A percentile compares a stretch with the other conserved stretches of the same genome.
These are phyloP conservation scores for Sclerotinia trifoliorum DNA, from an alignment of 2,329 filamentous ascomycete species.

Conservation along the genomic window DNA sequence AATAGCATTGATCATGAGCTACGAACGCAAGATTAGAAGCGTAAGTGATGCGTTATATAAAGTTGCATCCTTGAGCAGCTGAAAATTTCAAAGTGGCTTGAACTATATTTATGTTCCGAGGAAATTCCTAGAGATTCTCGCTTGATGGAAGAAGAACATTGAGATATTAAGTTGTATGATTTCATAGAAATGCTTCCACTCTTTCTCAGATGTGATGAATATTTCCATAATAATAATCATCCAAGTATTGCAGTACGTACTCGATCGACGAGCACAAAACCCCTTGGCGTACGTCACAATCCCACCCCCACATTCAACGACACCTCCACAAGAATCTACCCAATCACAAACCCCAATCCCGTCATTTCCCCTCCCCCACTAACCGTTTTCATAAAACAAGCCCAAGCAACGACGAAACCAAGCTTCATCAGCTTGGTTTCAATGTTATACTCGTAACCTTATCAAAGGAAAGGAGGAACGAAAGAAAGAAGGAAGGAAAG, in stretches of 20 bases:
- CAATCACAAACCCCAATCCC: background rate
- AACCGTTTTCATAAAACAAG: background rate
- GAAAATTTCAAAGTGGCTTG: background rate
- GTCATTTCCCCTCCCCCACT: background rate
- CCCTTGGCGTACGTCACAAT: constrained; percentile 3
- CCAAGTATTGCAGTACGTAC: too few relatives aligned
- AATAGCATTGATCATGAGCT: too few relatives aligned
- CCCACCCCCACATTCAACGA: background rate
- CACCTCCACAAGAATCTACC: background rate
- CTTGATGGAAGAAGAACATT: too few relatives aligned
- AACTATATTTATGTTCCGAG: background rate
- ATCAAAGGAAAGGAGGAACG: too few relatives aligned
- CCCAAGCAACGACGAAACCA: background rate
- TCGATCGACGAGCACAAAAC: too few relatives aligned
- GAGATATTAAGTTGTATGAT: background rate
- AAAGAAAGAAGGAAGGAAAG: background rate
- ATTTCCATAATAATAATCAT: too few relatives aligned
- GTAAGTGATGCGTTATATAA: background rate
- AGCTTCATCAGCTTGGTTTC: background rate
- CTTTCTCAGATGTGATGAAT: background rate
- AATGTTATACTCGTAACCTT: too few relatives aligned
- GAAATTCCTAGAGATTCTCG: too few relatives aligned
- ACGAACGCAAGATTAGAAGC: background rate
- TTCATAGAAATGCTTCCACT: background rate
- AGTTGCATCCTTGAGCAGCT: background rate